Evolutionary conservation across 495 filamentous ascomycete species (phyloP), one percentile per base, ranked within the genome.

Genomic region (Neurospora sp.): DNA sequence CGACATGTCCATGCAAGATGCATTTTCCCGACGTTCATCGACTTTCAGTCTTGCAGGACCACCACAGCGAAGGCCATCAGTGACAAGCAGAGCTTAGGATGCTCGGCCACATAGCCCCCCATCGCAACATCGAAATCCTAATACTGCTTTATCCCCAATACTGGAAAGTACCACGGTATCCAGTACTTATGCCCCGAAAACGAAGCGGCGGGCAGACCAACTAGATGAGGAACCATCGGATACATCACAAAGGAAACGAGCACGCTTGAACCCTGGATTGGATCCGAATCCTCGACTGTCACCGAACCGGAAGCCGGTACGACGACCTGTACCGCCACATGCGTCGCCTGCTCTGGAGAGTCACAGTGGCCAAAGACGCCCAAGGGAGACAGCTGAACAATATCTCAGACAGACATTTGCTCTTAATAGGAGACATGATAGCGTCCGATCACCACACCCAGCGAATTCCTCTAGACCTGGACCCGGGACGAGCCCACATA

Each of bases 41-140:
- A 86, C 79, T 66, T 84, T 86, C 39, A 79, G 84, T 69, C 80
- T 84, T 42, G 80, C 82, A 11, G 83, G 81, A 23, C 77, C 77
- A 37, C 80, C 82, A 23, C 81, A 80, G 70, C 80, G 84, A 54
- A 81, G 78, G 46, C 83, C 81, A 18, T 86, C 84, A 18, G 83
- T 86, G 40, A 74, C 78, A 38, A 79, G 83, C 73, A 81, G 83
- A 48, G 83, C 81, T 48, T 85, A 83, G 79, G 70, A 73, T 37
- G 74, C 76, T 76, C 76, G 46, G 54, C 20, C 69, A 40, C 44
- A 38, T 69, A 48, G 62, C 37, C 48, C 66, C 38, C 54, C 73
- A 62, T 62, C 54, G 54, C 54, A 66, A 66, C 7, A 66, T 35
- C 27, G 14, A 66, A 35, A 37, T 35, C 12, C 54, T 66, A 66